Evolutionary conservation across 805 yeast genomes (phyloP).

Genomic region (Sugiyamaella marilandica): DNA sequence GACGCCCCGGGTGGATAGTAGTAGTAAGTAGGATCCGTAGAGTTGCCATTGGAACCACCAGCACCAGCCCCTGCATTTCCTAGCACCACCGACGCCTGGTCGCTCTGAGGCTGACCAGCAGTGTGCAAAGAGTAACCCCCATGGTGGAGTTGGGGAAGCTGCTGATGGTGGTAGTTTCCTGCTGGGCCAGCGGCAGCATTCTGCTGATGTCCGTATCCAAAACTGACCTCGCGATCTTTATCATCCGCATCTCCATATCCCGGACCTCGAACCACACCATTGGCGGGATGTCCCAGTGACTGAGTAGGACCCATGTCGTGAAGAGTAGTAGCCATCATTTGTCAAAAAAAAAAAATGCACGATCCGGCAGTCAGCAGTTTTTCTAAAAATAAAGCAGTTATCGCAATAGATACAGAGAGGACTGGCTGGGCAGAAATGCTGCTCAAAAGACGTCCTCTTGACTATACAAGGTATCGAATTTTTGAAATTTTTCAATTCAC

Average conservation of each 20-base stretch:
- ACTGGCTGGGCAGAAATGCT: too few relatives aligned
- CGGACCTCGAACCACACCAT: background rate
- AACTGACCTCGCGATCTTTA: background rate
- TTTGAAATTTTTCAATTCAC: too few relatives aligned
- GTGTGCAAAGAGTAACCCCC: background rate
- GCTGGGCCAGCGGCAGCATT: background rate
- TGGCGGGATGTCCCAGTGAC: background rate
- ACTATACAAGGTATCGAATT: too few relatives aligned
- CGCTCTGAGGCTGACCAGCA: background rate
- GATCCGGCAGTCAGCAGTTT: too few relatives aligned
- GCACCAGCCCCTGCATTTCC: background rate
- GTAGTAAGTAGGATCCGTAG: slow-evolving; percentile 8
- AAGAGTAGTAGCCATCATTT: slow-evolving; percentile 13
- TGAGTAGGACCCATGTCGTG: slow-evolving; percentile 11
- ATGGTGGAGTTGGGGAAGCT: slow-evolving; percentile 6
- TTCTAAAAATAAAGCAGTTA: too few relatives aligned
- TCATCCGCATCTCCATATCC: slow-evolving; percentile 2
- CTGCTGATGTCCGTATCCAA: background rate
- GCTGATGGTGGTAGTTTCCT: background rate
- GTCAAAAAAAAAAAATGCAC: too few relatives aligned
- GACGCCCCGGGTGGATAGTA: slow-evolving; percentile 5
- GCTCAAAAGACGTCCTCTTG: too few relatives aligned
- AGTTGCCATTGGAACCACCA: background rate
- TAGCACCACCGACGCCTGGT: background rate
- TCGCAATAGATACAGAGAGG: too few relatives aligned